Evolutionary conservation across 2,329 filamentous ascomycete species (phyloP).

Genomic region (Penicillium sp.): DNA sequence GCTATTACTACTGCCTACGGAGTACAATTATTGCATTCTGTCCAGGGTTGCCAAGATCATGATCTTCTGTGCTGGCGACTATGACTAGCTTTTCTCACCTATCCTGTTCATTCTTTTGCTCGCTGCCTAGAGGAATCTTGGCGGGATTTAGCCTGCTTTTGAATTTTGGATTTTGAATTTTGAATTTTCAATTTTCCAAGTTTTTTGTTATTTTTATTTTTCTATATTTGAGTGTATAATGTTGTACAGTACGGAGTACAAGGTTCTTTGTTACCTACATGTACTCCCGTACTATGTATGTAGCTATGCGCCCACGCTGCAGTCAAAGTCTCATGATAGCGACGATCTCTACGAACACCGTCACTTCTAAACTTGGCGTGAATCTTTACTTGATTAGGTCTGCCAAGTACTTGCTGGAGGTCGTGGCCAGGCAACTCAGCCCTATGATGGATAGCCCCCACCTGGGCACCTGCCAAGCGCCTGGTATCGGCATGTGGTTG

Average conservation of each 20-base stretch:
- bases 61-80: neutral
- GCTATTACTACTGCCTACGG: neutral
- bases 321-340: neutral
- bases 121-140: constrained; percentile 22
- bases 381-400: constrained; percentile 1
- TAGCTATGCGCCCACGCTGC: neutral
- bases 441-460: constrained; percentile 18
- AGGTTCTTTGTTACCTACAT: neutral
- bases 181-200: no score
- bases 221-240: neutral
- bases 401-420: neutral
- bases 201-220: neutral
- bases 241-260: neutral
- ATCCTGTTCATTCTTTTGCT: constrained; percentile 20
- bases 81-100: constrained; percentile 9
- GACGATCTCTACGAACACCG: neutral
- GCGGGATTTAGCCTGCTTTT: constrained; percentile 7
- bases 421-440: constrained; percentile 13
- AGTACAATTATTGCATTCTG: neutral
- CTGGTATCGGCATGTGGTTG: neutral
- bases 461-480: constrained; percentile 14
- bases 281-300: neutral
- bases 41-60: neutral
- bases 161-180: neutral
- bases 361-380: neutral